Conservation (phyloP, 805 yeast species). For the Ogataea populi-albae region DNA sequence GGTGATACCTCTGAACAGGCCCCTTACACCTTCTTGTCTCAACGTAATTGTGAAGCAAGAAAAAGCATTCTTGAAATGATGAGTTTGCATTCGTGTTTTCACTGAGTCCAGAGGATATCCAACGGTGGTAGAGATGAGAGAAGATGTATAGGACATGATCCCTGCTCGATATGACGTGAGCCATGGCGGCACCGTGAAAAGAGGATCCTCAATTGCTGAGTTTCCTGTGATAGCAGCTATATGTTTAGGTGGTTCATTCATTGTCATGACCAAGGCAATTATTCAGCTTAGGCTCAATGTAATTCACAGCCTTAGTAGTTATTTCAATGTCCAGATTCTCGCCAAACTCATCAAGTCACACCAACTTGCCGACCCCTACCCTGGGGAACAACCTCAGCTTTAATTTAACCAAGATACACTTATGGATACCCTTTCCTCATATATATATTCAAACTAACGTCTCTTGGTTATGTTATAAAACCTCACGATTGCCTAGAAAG, state of each 20-base stretch:
- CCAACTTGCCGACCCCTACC: no score
- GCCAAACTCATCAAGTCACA: no score
- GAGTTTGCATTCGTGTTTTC: slow-evolving; percentile 83
- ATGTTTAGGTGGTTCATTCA: slow-evolving; percentile 6
- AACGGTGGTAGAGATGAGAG: slow-evolving; percentile 60
- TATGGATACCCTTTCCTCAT: no score
- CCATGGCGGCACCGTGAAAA: slow-evolving; percentile 45
- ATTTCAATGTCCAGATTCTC: no score
- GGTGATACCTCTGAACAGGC: slow-evolving; percentile 72
- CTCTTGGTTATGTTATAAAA: no score
- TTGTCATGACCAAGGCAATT: background rate
- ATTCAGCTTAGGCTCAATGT: no score
- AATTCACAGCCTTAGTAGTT: no score
- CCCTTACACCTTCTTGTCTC: slow-evolving; percentile 58
- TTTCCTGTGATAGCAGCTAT: slow-evolving; percentile 62
- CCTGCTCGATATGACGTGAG: slow-evolving; percentile 55
- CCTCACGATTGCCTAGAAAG: no score
- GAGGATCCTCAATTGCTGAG: slow-evolving; percentile 43
- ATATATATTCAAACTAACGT: no score
- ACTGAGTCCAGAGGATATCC: slow-evolving; percentile 87
- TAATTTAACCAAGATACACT: no score
- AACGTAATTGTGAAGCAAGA: slow-evolving; percentile 59
- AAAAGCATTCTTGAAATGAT: slow-evolving; percentile 53
- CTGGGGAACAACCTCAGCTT: no score
- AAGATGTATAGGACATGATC: slow-evolving; percentile 60